Conservation (phyloP, 352 stramenopile genomes). For the Globisporangium recalcitrans region DNA sequence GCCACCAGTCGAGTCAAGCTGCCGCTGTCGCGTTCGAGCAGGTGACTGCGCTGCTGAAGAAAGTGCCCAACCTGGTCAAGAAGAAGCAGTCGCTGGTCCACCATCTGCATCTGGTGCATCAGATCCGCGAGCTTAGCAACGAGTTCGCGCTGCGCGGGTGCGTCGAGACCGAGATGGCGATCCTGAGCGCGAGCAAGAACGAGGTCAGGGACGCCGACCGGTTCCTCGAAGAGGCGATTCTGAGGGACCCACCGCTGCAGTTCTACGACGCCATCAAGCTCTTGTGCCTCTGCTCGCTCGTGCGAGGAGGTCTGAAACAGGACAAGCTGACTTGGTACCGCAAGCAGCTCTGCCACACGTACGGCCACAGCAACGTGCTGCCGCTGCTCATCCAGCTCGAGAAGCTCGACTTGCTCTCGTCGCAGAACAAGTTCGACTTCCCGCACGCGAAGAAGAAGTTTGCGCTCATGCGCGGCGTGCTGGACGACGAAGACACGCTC, state of each 20-base stretch:
- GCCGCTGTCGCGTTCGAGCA: conserved; percentile 29
- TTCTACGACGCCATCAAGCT: conserved; percentile 74
- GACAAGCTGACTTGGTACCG: conserved; percentile 60
- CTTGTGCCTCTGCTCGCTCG: conserved; percentile 68
- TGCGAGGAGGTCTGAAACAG: conserved; percentile 54
- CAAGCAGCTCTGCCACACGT: conserved; percentile 78
- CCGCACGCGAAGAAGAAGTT: conserved; percentile 40
- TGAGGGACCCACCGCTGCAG: conserved; percentile 62
- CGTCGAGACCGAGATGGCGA: conserved; percentile 78
- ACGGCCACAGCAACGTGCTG: conserved; percentile 62
- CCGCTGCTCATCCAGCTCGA: conserved; percentile 66
- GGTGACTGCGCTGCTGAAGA: conserved; percentile 43
- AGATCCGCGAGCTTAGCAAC: conserved; percentile 54
- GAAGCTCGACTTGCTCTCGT: conserved; percentile 60
- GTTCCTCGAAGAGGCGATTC: conserved; percentile 63
- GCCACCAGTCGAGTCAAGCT: background rate
- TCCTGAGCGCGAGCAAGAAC: conserved; percentile 58
- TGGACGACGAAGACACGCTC: conserved; percentile 51
- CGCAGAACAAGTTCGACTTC: conserved; percentile 64
- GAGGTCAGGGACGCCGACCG: conserved; percentile 54
- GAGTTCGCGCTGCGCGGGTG: conserved; percentile 53
- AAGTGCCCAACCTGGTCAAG: conserved; percentile 69
- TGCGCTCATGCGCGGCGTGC: conserved; percentile 28
- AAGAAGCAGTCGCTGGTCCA: conserved; percentile 63
- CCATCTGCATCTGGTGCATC: conserved; percentile 60